phyloP scores from a whole-genome alignment of 148 eudicot species.

The Vaccinium darrowii region DNA sequence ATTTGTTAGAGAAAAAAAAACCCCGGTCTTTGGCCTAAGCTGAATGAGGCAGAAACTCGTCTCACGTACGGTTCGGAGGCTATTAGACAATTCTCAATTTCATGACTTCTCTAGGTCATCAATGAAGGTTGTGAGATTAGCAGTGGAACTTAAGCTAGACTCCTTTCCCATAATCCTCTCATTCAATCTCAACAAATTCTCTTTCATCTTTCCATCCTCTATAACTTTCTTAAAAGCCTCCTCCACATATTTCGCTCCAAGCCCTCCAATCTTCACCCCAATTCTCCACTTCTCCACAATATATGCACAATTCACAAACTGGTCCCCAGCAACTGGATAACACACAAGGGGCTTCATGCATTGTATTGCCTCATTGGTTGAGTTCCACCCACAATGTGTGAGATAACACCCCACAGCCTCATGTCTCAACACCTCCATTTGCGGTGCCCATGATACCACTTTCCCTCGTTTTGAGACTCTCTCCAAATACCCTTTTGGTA shows the following conservation, averaged over 20 bases:
- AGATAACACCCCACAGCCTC: slow-evolving; percentile 59
- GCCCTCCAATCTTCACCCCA: slow-evolving; percentile 51
- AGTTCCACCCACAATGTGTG: slow-evolving; percentile 92
- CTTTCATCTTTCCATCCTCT: slow-evolving; percentile 39
- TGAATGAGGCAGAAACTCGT: no score
- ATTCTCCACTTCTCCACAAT: slow-evolving; percentile 59
- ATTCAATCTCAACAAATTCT: slow-evolving; percentile 31
- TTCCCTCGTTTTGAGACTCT: slow-evolving; percentile 41
- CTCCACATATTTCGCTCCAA: slow-evolving; percentile 36
- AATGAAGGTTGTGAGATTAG: slow-evolving; percentile 37
- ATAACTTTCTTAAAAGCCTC: slow-evolving; percentile 36
- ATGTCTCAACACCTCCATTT: slow-evolving; percentile 57
- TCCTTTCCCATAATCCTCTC: slow-evolving; percentile 51
- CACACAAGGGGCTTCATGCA: slow-evolving; percentile 52
- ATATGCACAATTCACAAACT: slow-evolving; percentile 63
- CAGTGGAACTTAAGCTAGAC: slow-evolving; percentile 25
- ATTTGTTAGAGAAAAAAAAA: no score
- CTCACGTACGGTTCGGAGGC: no score
- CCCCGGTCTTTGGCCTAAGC: no score
- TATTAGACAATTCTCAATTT: not conserved
- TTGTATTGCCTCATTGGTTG: slow-evolving; percentile 69
- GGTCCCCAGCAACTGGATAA: slow-evolving; percentile 79
- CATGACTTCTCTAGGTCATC: slow-evolving; percentile 26
- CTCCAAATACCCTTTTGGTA: slow-evolving; percentile 49
- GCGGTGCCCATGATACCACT: slow-evolving; percentile 80